Conservation (phyloP, 768 basidiomycete genomes). For the Lyophyllum semitale region DNA sequence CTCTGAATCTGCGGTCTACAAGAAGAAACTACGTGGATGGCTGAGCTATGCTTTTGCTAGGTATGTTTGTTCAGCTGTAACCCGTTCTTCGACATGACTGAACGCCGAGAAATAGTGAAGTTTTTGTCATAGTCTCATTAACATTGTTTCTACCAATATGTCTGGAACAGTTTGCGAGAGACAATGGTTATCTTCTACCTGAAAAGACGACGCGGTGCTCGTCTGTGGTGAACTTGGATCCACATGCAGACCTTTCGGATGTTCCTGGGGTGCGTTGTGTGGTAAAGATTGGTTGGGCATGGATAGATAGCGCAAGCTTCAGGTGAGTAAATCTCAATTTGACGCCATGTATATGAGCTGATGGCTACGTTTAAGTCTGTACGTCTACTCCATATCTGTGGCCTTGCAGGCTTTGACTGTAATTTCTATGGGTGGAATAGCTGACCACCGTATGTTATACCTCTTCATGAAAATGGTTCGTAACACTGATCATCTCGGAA, state of each 20-base stretch:
- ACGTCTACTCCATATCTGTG: slow-evolving; percentile 86
- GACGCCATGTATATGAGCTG: background rate
- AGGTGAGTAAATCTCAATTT: slow-evolving; percentile 50
- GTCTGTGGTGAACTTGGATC: slow-evolving; percentile 18
- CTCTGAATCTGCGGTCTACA: slow-evolving; percentile 26
- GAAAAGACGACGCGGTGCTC: slow-evolving; percentile 66
- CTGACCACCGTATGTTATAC: slow-evolving; percentile 75
- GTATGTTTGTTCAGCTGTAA: slow-evolving; percentile 31
- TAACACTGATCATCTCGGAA: slow-evolving; percentile 1
- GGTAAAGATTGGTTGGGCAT: slow-evolving; percentile 78
- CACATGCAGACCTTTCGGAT: slow-evolving; percentile 6
- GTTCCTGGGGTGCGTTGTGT: slow-evolving; percentile 58
- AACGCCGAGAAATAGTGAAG: slow-evolving; percentile 52
- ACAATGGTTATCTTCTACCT: slow-evolving; percentile 80
- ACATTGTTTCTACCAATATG: slow-evolving; percentile 84
- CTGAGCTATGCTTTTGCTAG: slow-evolving; percentile 85
- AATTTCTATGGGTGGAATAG: slow-evolving; percentile 91
- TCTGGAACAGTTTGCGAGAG: slow-evolving; percentile 85
- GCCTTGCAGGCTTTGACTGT: slow-evolving; percentile 91
- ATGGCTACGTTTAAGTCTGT: slow-evolving; percentile 55
- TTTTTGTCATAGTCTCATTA: slow-evolving; percentile 79
- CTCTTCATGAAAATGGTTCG: background rate
- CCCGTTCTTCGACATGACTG: background rate
- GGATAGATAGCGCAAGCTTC: slow-evolving; percentile 92
- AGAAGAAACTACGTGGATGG: slow-evolving; percentile 68